Percentiles rank a stretch among this genome's conserved stretches.
phyloP scores from a whole-genome alignment of 2,329 filamentous ascomycete genomes.

The Venturiaceae sp. region DNA sequence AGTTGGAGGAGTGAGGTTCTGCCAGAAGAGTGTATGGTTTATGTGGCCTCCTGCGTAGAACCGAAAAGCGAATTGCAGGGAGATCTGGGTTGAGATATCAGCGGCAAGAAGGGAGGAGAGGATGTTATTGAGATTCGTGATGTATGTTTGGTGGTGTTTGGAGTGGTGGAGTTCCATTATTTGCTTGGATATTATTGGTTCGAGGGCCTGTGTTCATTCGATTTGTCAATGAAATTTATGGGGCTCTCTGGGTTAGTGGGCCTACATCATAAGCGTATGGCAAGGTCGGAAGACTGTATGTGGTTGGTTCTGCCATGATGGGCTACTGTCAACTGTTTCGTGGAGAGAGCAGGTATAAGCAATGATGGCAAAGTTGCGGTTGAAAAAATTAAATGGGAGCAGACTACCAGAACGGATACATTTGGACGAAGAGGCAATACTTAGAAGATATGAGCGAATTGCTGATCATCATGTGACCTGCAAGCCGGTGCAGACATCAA shows the following conservation, averaged over 20 bases:
- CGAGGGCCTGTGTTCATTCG: slow-evolving; percentile 44
- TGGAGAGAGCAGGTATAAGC: neutral
- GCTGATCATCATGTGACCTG: neutral
- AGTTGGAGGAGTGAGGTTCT: slow-evolving; percentile 59
- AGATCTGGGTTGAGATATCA: slow-evolving; percentile 55
- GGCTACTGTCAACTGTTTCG: neutral
- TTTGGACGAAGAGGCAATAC: neutral
- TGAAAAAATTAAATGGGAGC: neutral
- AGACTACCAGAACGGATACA: neutral
- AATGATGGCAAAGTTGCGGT: neutral
- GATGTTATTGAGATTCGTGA: slow-evolving; percentile 64
- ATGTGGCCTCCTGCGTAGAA: slow-evolving; percentile 91
- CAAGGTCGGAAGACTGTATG: slow-evolving; percentile 53
- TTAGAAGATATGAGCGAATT: neutral
- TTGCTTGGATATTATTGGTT: slow-evolving; percentile 63
- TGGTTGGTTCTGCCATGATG: slow-evolving; percentile 24
- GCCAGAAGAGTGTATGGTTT: slow-evolving; percentile 91
- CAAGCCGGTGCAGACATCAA: no score
- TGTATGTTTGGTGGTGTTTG: slow-evolving; percentile 72
- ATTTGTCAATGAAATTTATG: neutral
- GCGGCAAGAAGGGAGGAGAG: slow-evolving; percentile 51
- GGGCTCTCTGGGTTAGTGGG: no score
- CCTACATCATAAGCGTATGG: slow-evolving; percentile 63
- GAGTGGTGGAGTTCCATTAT: slow-evolving; percentile 76
- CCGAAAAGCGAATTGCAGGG: slow-evolving; percentile 61